phyloP scores from a whole-genome alignment of 2,329 filamentous ascomycete genomes.

The Cytospora leucostoma region DNA sequence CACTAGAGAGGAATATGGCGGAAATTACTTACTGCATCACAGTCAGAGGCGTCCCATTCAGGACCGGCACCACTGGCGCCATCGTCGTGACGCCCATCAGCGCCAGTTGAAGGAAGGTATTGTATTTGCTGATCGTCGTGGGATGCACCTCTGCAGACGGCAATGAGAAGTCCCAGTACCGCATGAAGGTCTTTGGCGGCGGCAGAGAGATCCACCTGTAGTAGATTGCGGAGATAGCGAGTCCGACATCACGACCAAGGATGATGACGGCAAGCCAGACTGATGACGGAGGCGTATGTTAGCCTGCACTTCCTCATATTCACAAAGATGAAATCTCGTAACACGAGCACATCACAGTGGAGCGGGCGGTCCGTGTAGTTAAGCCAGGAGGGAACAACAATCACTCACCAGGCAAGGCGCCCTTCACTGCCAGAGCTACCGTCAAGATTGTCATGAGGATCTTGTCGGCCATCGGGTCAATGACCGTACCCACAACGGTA shows the following conservation, averaged over 20 bases:
- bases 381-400: not conserved
- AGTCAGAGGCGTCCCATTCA: constrained; percentile 57
- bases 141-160: constrained; percentile 83
- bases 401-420: constrained; percentile 71
- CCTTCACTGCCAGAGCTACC: constrained; percentile 80
- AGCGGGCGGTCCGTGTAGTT: not conserved
- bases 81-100: constrained; percentile 84
- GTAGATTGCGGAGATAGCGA: constrained; percentile 86
- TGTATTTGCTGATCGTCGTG: constrained; percentile 84
- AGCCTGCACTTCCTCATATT: not conserved
- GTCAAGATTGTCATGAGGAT: constrained; percentile 91
- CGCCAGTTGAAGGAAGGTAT: constrained; percentile 87
- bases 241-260: constrained; percentile 80
- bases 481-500: constrained; percentile 91
- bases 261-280: constrained; percentile 90
- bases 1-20: not conserved
- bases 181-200: constrained; percentile 83
- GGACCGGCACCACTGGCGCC: constrained; percentile 69
- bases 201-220: constrained; percentile 95
- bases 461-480: constrained; percentile 98
- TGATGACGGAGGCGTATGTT: constrained; percentile 36
- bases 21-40: constrained; percentile 61
- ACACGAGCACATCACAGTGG: not conserved
- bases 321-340: no score
- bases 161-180: constrained; percentile 97